Percentiles rank a stretch among this genome's conserved stretches.
phyloP scores from a whole-genome alignment of 2,329 filamentous ascomycete genomes.

The Colletotrichum sp. region DNA sequence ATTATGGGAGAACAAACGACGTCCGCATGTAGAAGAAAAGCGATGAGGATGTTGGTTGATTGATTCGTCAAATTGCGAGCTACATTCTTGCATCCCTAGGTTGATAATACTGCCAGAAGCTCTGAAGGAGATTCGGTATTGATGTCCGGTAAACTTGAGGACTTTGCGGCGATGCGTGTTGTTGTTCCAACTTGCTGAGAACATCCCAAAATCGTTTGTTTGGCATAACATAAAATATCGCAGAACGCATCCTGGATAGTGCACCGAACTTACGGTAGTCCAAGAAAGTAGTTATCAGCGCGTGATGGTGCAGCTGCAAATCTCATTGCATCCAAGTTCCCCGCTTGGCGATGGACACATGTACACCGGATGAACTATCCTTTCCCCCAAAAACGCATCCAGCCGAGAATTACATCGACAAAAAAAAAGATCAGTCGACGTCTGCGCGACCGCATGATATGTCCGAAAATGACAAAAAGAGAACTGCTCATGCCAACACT shows the following conservation, averaged over 20 bases:
- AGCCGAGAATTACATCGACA: not conserved
- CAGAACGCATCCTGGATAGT: not conserved
- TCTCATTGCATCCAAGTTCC: not conserved
- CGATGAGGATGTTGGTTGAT: accelerated
- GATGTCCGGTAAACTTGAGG: accelerated
- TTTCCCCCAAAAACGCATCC: not conserved
- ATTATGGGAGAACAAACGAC: not conserved
- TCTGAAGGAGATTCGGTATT: not conserved
- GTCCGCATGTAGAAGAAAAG: not conserved
- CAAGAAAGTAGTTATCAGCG: too few species aligned
- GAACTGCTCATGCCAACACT: not conserved
- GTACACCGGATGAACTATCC: not conserved
- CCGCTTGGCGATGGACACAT: not conserved
- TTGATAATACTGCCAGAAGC: accelerated
- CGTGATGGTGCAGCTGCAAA: not conserved
- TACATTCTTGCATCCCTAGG: not conserved
- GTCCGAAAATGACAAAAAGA: not conserved
- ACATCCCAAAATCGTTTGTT: accelerated
- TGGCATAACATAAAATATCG: not conserved
- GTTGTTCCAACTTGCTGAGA: not conserved
- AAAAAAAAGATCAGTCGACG: accelerated
- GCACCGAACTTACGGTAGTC: not conserved
- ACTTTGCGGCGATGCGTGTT: not conserved
- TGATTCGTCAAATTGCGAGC: not conserved
- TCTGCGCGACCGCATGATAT: not conserved